Evolutionary conservation across 805 yeast genomes (phyloP), one percentile per base, ranked within the genome.

Genomic region (Starmerella sp.): DNA sequence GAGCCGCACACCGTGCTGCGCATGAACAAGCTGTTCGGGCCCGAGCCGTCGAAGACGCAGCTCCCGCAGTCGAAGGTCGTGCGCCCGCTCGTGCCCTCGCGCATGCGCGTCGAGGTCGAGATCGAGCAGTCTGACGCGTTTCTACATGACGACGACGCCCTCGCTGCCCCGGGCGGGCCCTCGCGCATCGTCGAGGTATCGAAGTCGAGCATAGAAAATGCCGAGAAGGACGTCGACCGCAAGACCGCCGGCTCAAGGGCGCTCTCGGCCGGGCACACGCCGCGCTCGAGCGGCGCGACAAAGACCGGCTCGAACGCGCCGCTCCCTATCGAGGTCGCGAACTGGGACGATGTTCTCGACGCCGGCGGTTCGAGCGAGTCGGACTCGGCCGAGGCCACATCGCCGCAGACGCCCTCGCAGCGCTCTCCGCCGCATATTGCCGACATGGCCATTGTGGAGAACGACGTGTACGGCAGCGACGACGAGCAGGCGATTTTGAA

Each of bases 401-500:
- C 51, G 30, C 39, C 43, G 59, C 55, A 15, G 7, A 39, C 43
- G 14, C 43, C 43, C 7, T 39, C 43, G 29, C 29, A 28, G 29
- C 43, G 15, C 10, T 17, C 60, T 8, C 17, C 51, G 28, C 34
- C 43, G 57, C 55, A 28, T 54, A 51, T 51, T 36, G 57, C 55
- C 41, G 55, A 47, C 54, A 59, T 60, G 41, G 52, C 48, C 44
- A 55, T 56, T 60, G 56, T 63, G 60, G 65, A 71, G 53, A 64
- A 64, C 56, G 68, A 67, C 15, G 57, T 66, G 11, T 65, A 66
- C 50, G 65, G 66, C 31, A 64, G 66, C 9, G 71, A 66, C 10
- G 70, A 65, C 15, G 91, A 85, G 62, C 85, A 82, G 31, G 73
- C 77, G 58, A 76, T 93, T n/a, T 78, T 90, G 52, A 83, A 85